Evolutionary conservation across 495 filamentous ascomycete species (phyloP).

Genomic region (Penicillium silybi): DNA sequence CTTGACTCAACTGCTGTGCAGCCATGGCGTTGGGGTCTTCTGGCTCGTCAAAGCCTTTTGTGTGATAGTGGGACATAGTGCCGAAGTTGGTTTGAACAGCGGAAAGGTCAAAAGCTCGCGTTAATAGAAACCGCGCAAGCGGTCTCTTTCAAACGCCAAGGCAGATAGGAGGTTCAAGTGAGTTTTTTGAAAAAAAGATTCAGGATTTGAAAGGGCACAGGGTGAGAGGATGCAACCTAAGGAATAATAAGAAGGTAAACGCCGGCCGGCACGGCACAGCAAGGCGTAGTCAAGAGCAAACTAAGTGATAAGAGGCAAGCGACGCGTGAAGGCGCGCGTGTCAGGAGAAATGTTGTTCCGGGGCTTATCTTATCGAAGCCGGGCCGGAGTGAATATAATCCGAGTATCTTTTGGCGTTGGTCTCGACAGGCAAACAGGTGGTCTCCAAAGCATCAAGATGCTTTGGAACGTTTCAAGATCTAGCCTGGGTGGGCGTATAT

Average conservation of each 20-base stretch:
- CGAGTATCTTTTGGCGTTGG: not conserved
- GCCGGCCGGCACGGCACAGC: not conserved
- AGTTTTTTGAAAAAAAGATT: not conserved
- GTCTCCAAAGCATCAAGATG: slow-evolving; percentile 1
- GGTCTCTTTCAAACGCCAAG: not conserved
- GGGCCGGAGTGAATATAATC: not conserved
- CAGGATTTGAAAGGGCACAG: not conserved
- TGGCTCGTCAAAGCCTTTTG: not conserved
- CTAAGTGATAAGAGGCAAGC: not conserved
- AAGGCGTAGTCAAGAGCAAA: not conserved
- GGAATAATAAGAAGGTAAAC: not conserved
- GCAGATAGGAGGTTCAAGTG: not conserved
- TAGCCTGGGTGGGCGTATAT: not conserved
- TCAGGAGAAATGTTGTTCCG: not conserved
- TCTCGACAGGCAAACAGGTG: not conserved
- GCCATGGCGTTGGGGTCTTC: slow-evolving; percentile 19
- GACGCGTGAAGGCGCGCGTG: not conserved
- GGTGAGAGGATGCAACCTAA: not conserved
- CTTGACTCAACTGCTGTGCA: slow-evolving; percentile 16
- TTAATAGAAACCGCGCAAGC: not conserved
- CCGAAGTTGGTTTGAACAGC: not conserved
- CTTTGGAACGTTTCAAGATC: slow-evolving; percentile 1
- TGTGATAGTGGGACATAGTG: not conserved
- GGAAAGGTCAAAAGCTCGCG: not conserved
- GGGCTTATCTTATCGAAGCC: not conserved